Conservation (phyloP, 2,329 filamentous ascomycete genomes). For the Claviceps fusiformis region DNA sequence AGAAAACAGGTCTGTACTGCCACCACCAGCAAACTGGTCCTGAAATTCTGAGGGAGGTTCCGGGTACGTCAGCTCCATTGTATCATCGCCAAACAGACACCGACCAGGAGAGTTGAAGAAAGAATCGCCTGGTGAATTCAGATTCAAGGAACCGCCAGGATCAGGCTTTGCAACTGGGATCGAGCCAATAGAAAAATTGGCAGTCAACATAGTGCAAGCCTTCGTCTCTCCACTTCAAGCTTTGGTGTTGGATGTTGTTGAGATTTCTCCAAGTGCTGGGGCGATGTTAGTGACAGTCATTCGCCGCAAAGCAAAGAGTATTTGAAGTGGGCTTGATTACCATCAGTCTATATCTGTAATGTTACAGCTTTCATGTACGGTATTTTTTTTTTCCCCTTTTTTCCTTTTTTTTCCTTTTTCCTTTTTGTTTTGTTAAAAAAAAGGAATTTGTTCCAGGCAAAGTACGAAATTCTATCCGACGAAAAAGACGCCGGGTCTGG, state of each 20-base stretch:
- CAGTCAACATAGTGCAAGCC: not conserved
- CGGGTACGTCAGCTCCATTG: not conserved
- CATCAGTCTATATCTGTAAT: not conserved
- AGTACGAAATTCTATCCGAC: not conserved
- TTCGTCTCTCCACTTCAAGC: not conserved
- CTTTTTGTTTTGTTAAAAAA: too few species aligned
- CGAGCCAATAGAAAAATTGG: not conserved
- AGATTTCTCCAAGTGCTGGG: not conserved
- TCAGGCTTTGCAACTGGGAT: not conserved
- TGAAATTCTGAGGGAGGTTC: not conserved
- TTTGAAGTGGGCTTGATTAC: not conserved
- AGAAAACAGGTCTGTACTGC: not conserved
- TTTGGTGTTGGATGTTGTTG: not conserved
- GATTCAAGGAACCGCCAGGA: not conserved
- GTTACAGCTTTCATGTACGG: too few species aligned
- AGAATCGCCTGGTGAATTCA: not conserved
- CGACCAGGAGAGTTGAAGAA: not conserved
- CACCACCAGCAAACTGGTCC: not conserved
- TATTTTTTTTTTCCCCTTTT: not conserved
- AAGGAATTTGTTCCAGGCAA: not conserved
- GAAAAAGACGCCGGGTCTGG: not conserved
- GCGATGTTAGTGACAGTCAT: not conserved
- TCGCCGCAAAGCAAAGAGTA: not conserved
- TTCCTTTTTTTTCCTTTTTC: too few species aligned
- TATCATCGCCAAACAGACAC: not conserved